A percentile compares a stretch with the other conserved stretches of the same genome.
Conservation (phyloP, 352 stramenopile species). For the Globisporangium solare region DNA sequence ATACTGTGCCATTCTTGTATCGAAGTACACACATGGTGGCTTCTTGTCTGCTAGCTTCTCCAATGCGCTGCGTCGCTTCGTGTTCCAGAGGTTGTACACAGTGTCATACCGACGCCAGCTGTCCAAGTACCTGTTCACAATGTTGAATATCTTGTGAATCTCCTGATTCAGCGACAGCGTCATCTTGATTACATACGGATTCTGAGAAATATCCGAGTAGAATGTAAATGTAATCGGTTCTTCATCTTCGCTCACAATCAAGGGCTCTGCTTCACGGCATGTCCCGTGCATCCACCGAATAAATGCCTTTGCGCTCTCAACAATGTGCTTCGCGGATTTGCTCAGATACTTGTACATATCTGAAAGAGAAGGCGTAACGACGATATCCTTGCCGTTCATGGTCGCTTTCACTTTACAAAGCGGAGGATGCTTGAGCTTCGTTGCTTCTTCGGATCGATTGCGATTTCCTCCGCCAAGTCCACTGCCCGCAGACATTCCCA, state of each 20-base stretch:
- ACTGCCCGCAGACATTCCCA: conserved; percentile 29
- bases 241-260: conserved; percentile 90
- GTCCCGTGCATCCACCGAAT: conserved; percentile 95
- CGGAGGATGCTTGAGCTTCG: conserved; percentile 77
- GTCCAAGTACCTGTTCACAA: conserved; percentile 93
- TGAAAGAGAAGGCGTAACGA: conserved; percentile 90
- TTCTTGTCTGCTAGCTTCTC: conserved; percentile 92
- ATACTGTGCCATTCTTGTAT: conserved; percentile 91
- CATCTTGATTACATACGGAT: conserved; percentile 95
- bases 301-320: conserved; percentile 93
- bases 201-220: conserved; percentile 94
- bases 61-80: conserved; percentile 84
- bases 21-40: conserved; percentile 92
- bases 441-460: conserved; percentile 43
- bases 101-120: conserved; percentile 93
- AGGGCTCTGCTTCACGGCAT: conserved; percentile 86
- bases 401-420: conserved; percentile 93
- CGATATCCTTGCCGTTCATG: conserved; percentile 94
- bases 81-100: conserved; percentile 94
- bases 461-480: conserved; percentile 14
- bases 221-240: conserved; percentile 93
- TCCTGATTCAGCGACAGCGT: conserved; percentile 91
- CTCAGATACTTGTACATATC: conserved; percentile 97
- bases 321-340: conserved; percentile 92
- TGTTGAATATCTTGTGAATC: conserved; percentile 93